Conservation (phyloP, 805 yeast genomes). For the Starmera quercuum region DNA sequence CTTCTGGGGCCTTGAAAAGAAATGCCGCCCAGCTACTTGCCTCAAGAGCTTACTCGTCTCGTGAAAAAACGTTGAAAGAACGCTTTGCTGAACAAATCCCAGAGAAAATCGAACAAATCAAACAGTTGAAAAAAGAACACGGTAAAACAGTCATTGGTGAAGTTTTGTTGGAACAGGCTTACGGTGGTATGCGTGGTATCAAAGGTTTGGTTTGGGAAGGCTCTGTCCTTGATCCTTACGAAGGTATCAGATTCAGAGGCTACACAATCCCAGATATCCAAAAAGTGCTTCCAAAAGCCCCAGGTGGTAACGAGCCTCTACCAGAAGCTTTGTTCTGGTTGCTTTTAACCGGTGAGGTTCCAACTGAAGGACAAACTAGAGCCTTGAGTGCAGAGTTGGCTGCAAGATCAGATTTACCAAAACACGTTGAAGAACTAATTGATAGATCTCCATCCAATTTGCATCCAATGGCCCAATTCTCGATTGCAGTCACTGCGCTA, state of each 20-base stretch:
- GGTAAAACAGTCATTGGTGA: slow-evolving; percentile 73
- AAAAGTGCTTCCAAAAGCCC: slow-evolving; percentile 66
- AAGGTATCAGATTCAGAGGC: slow-evolving; percentile 84
- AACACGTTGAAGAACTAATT: slow-evolving; percentile 64
- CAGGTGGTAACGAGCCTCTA: slow-evolving; percentile 54
- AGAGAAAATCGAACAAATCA: slow-evolving; percentile 85
- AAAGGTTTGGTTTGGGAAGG: slow-evolving; percentile 87
- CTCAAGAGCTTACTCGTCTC: slow-evolving; percentile 20
- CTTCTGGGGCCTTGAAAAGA: background rate
- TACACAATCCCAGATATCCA: slow-evolving; percentile 75
- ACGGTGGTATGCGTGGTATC: slow-evolving; percentile 90
- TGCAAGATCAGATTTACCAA: slow-evolving; percentile 70
- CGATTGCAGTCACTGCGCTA: slow-evolving; percentile 74
- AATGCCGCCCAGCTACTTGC: no score
- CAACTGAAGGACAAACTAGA: slow-evolving; percentile 62
- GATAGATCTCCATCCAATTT: slow-evolving; percentile 68
- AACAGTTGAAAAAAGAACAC: slow-evolving; percentile 76
- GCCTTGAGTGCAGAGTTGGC: slow-evolving; percentile 72
- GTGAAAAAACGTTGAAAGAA: slow-evolving; percentile 74
- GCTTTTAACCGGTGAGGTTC: slow-evolving; percentile 75
- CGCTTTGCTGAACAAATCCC: slow-evolving; percentile 91
- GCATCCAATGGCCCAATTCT: slow-evolving; percentile 89
- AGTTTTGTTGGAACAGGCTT: slow-evolving; percentile 70
- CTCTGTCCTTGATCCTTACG: slow-evolving; percentile 75
- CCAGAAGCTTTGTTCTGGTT: slow-evolving; percentile 86